phyloP scores from a whole-genome alignment of 176 grass and related monocot species.

The Hsuehochloa calcarea region DNA sequence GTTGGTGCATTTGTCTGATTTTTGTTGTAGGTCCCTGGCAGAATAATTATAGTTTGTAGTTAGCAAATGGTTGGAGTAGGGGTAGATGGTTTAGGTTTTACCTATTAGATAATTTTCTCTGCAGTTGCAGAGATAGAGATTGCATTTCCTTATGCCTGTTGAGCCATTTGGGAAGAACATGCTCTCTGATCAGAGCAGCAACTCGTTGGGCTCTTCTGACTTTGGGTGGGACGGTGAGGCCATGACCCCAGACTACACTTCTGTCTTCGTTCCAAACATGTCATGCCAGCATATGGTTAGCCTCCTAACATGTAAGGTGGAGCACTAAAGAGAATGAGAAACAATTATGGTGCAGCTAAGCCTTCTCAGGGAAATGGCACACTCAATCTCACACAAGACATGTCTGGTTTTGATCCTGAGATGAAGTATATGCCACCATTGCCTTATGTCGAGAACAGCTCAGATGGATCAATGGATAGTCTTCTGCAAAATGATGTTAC shows the following conservation, averaged over 20 bases:
- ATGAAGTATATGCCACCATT: conserved; percentile 47
- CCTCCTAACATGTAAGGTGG: conserved; percentile 35
- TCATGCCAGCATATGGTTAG: conserved; percentile 12
- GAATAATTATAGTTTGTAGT: neutral
- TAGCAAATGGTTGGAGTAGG: neutral
- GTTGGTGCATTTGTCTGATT: neutral
- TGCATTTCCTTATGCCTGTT: neutral
- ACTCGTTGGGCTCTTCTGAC: conserved; percentile 46
- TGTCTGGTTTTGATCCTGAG: conserved; percentile 42
- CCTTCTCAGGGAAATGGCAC: conserved; percentile 26
- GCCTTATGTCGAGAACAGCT: conserved; percentile 47
- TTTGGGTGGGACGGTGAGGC: conserved; percentile 53
- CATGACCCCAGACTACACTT: conserved; percentile 50
- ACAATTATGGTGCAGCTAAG: conserved; percentile 42
- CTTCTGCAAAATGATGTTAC: conserved; percentile 29
- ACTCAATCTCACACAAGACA: conserved; percentile 29
- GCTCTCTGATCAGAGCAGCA: conserved; percentile 53
- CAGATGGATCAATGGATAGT: conserved; percentile 51
- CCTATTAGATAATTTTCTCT: neutral
- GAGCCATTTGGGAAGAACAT: too few species aligned
- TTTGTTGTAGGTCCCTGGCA: neutral
- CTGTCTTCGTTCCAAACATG: conserved; percentile 29
- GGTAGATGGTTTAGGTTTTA: neutral
- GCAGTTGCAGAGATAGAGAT: neutral
- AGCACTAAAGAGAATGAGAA: conserved; percentile 51